Evolutionary conservation across 169 alveolate species (phyloP).

Genomic region (Eimeria tenella): DNA sequence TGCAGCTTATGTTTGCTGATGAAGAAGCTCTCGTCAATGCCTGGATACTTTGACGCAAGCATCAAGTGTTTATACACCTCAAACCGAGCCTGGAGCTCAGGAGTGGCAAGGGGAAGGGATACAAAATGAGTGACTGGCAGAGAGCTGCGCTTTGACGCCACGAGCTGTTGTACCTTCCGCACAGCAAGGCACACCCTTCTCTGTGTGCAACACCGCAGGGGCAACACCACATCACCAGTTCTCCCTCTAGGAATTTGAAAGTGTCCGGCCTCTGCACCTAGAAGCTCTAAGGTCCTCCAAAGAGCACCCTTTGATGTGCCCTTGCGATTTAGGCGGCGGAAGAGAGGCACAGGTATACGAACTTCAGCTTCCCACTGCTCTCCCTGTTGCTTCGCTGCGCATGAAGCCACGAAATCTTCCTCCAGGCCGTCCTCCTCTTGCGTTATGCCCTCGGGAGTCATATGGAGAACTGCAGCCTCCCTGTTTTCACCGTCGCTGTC

Average conservation of each 20-base stretch:
- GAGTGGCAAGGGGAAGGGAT: slow-evolving; percentile 38
- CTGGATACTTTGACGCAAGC: neutral
- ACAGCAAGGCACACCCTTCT: neutral
- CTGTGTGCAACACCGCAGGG: slow-evolving; percentile 11
- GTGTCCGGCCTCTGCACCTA: neutral
- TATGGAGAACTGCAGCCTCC: neutral
- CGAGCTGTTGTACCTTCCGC: neutral
- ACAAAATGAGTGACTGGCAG: slow-evolving; percentile 38
- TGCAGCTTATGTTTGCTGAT: neutral
- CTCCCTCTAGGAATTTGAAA: neutral
- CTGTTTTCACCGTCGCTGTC: neutral
- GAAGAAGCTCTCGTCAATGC: slow-evolving; percentile 33
- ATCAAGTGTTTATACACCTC: slow-evolving; percentile 51
- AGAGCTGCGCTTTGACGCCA: neutral
- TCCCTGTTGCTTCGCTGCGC: slow-evolving; percentile 4
- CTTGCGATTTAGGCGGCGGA: neutral
- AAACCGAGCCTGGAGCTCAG: neutral
- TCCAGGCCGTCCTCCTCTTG: neutral
- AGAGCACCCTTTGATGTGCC: neutral
- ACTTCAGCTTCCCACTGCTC: neutral
- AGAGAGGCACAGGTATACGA: neutral
- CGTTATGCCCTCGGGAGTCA: neutral
- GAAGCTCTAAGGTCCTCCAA: neutral
- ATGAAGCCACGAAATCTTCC: neutral
- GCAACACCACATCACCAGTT: neutral